These are phyloP conservation scores for Teunomyces kruisii DNA, from an alignment of 805 yeast genomes.

Conservation along the genomic window DNA sequence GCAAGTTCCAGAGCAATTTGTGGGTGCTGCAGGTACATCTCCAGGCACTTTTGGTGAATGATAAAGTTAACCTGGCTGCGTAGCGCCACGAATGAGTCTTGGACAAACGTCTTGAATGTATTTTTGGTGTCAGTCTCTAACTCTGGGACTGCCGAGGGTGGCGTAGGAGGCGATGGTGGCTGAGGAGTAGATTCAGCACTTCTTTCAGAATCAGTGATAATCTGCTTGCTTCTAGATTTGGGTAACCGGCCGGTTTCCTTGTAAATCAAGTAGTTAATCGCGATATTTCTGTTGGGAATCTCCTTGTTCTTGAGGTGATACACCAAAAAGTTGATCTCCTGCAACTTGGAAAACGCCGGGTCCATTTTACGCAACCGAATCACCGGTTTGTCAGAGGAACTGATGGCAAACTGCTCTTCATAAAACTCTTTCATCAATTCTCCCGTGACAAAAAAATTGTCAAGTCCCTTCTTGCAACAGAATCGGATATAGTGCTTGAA, in stretches of 20 bases:
- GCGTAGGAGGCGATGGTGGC: background rate
- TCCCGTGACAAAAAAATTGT: slow-evolving; percentile 14
- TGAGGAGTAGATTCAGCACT: slow-evolving; percentile 1
- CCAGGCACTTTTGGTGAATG: slow-evolving; percentile 2
- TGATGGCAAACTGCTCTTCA: slow-evolving; percentile 12
- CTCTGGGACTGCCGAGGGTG: background rate
- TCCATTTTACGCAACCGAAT: slow-evolving; percentile 16
- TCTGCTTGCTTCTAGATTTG: background rate
- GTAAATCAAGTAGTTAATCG: slow-evolving; percentile 12
- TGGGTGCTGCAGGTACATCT: slow-evolving; percentile 3
- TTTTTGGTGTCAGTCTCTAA: background rate
- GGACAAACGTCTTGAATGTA: background rate
- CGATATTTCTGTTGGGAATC: slow-evolving; percentile 13
- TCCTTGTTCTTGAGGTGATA: slow-evolving; percentile 13
- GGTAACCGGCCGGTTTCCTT: slow-evolving; percentile 9
- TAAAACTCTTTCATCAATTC: slow-evolving; percentile 15
- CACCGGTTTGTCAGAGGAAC: slow-evolving; percentile 14
- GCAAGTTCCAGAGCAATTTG: slow-evolving; percentile 1
- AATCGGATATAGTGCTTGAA: slow-evolving; percentile 15
- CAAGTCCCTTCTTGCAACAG: slow-evolving; percentile 12
- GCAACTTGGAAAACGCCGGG: slow-evolving; percentile 16
- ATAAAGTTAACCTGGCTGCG: slow-evolving; percentile 1
- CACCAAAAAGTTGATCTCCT: slow-evolving; percentile 15
- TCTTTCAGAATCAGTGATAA: background rate
- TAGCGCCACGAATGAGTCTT: background rate